Evolutionary conservation across 1,139 yeast species (phyloP), one percentile per base, ranked within the genome.

Genomic region (Lodderomyces elongisporus): DNA sequence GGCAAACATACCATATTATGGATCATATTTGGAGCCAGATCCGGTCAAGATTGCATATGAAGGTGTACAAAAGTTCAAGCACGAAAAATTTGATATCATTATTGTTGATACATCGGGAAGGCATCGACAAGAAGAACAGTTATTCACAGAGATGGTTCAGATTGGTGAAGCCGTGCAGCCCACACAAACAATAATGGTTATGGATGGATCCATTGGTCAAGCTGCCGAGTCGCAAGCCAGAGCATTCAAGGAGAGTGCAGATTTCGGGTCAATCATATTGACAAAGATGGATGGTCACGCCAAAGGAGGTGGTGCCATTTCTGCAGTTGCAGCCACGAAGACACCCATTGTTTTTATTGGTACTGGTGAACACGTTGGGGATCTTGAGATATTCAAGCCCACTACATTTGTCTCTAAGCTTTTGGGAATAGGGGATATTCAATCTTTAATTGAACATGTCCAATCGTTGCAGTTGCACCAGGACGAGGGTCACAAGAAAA

Each of bases 241-340:
- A 50, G 98, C 98, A 2, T 91, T 91, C 65, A 91, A 91, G 58
- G 96, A 88, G 36, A 77, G 91, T 27, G 72, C 96, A 3, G 79
- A 91, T 52, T 91, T 91, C 52, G 98, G 98, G 51, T 89, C 97
- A 17, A 91, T 91, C 45, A 84, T 91, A 41, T 72, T 91, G 54
- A 91, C 98, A 18, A 91, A 91, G 58, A 82, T 91, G 95, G 98
- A 91, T 58, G 98, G 98, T 31, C 97, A 91, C 54, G 98, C 98
- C 26, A 91, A 85, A 61, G 98, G 98, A 56, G 98, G 98, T 64
- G 98, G 98, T 69, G 98, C 98, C 17, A 88, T 91, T 36, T 87
- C 96, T 27, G 98, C 98, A 0, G 97, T 91, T 35, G 98, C 98
- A 1, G 94, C 96, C 2, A 89, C 98, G 10, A 74, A 84, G 38